Percentiles rank a stretch among this genome's conserved stretches.
Evolutionary conservation across 805 yeast genomes (phyloP).

Genomic region (Pichia insulana): DNA sequence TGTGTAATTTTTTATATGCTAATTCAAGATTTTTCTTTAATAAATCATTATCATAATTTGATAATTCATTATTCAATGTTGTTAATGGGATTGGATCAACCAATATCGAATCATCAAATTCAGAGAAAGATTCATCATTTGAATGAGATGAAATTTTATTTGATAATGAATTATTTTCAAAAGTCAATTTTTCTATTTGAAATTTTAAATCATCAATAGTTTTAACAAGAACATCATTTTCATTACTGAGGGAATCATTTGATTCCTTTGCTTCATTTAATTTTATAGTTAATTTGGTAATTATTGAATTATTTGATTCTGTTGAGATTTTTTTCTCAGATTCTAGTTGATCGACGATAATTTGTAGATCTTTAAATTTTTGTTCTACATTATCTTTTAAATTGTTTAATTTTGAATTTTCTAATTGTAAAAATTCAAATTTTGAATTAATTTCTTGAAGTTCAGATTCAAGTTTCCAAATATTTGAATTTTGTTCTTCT

Average conservation of each 20-base stretch:
- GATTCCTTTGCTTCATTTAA: conserved; percentile 40
- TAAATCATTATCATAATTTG: conserved; percentile 56
- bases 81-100: conserved; percentile 29
- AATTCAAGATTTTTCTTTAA: conserved; percentile 53
- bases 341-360: too few relatives aligned
- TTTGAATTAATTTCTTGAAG: conserved; percentile 16
- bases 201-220: conserved; percentile 24
- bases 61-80: conserved; percentile 31
- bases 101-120: conserved; percentile 28
- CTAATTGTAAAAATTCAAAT: conserved; percentile 26
- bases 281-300: conserved; percentile 32
- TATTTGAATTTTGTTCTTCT: conserved; percentile 46
- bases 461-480: conserved; percentile 62
- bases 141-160: conserved; percentile 9
- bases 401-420: conserved; percentile 34
- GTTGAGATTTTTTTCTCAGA: conserved; percentile 4
- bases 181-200: conserved; percentile 11
- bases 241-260: conserved; percentile 57
- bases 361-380: conserved; percentile 31
- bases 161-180: conserved; percentile 16
- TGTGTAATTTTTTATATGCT: conserved; percentile 56
- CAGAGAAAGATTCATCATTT: conserved; percentile 23
- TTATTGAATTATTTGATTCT: conserved; percentile 31
- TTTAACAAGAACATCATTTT: conserved; percentile 49
- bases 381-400: conserved; percentile 40